A percentile compares a stretch with the other conserved stretches of the same genome.
Evolutionary conservation across 2,329 filamentous ascomycete species (phyloP).

Genomic region (Calonectria henricotiae): DNA sequence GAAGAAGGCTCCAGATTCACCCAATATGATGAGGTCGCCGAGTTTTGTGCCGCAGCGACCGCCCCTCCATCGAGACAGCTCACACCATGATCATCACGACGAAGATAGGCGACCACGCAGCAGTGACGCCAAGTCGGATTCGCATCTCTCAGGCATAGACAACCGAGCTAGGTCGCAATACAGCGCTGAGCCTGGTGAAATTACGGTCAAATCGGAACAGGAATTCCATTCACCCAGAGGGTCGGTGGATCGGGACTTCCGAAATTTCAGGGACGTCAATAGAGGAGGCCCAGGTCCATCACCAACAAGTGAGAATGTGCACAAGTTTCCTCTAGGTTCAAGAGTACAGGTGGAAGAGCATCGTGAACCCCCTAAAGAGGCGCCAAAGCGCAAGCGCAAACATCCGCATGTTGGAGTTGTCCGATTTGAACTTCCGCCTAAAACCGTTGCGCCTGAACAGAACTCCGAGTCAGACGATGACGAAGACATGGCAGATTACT

Average conservation of each 20-base stretch:
- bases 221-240: conserved; percentile 57
- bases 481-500: conserved; percentile 73
- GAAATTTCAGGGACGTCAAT: conserved; percentile 43
- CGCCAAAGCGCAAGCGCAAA: conserved; percentile 50
- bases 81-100: conserved; percentile 58
- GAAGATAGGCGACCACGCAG: conserved; percentile 67
- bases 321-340: conserved; percentile 39
- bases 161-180: conserved; percentile 60
- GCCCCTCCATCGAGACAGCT: conserved; percentile 58
- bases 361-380: conserved; percentile 39
- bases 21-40: conserved; percentile 68
- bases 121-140: conserved; percentile 68
- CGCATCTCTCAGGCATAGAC: conserved; percentile 55
- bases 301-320: conserved; percentile 47
- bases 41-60: conserved; percentile 65
- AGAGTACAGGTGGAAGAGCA: conserved; percentile 38
- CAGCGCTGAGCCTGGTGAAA: conserved; percentile 67
- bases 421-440: conserved; percentile 62
- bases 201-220: conserved; percentile 60
- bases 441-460: conserved; percentile 54
- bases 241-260: conserved; percentile 49
- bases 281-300: conserved; percentile 45
- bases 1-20: conserved; percentile 69
- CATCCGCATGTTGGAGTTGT: conserved; percentile 56
- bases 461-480: conserved; percentile 71